Evolutionary conservation across 208 protist genomes (phyloP).

Genomic region (Crithidia thermophila): DNA sequence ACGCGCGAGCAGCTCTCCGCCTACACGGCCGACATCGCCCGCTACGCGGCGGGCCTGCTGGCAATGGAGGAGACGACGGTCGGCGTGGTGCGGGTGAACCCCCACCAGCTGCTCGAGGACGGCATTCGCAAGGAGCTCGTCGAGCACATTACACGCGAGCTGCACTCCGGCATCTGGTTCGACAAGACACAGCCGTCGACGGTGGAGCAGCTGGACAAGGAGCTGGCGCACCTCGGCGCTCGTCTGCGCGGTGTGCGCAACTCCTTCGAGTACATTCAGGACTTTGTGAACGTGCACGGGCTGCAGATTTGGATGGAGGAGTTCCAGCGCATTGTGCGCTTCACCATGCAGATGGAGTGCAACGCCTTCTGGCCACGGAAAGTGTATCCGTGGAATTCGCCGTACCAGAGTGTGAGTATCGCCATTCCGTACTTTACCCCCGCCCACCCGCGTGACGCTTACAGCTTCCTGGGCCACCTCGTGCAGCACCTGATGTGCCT

Average conservation of each 20-base stretch:
- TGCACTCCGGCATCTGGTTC: conserved; percentile 78
- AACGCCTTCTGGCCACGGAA: conserved; percentile 95
- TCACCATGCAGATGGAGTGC: conserved; percentile 97
- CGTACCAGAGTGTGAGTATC: conserved; percentile 93
- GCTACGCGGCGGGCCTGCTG: conserved; percentile 97
- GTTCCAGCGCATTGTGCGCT: conserved; percentile 95
- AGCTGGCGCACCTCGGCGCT: conserved; percentile 73
- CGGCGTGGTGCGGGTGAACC: conserved; percentile 97
- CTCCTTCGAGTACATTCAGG: conserved; percentile 98
- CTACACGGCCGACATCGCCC: conserved; percentile 91
- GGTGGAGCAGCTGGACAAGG: conserved; percentile 57
- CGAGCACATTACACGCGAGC: conserved; percentile 69
- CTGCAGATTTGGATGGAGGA: conserved; percentile 97
- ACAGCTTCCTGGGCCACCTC: conserved; percentile 94
- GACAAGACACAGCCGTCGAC: conserved; percentile 44
- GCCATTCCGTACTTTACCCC: conserved; percentile 92
- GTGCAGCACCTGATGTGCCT: conserved; percentile 89
- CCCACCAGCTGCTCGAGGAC: conserved; percentile 97
- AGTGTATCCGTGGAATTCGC: conserved; percentile 85
- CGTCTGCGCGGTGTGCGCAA: conserved; percentile 90
- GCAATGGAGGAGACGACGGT: conserved; percentile 98
- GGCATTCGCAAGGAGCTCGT: conserved; percentile 96
- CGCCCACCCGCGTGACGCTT: conserved; percentile 32
- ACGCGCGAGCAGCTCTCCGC: conserved; percentile 83
- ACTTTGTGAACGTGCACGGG: conserved; percentile 98